Evolutionary conservation across 2,329 filamentous ascomycete genomes (phyloP), one percentile per base, ranked within the genome.

Genomic region (Didymella keratinophila): DNA sequence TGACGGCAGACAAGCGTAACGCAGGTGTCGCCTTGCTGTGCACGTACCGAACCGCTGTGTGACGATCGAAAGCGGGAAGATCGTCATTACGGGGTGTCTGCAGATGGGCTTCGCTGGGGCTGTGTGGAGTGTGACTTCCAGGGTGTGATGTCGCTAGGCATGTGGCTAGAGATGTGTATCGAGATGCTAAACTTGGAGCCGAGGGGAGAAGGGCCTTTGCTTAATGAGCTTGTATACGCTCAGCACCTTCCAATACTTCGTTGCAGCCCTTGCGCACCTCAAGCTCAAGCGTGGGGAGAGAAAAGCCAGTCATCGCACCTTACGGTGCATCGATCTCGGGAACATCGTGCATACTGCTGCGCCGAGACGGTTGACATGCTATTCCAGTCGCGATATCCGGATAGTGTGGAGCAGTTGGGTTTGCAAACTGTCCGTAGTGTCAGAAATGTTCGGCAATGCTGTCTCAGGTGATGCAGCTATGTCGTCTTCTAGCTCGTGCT

Each of bases 401-500:
- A 28, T 48, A 47, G 32, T 58, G 49, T 37, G 50, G 44, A 53
- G 43, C 44, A 58, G 37, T 41, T 45, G 45, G 41, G 45, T 50
- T 28, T 46, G 45, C 39, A 46, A 23, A 39, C 32, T 43, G 45
- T 16, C 56, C 27, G 50, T 54, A 34, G n/a, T 49, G 44, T 53
- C 37, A 53, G 44, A 50, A 37, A 25, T 37, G 20, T 32, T 54
- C 41, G 56, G 50, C n/a, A 54, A 46, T 50, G 50, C 25, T 34
- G 45, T 46, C 45, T 58, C 56, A 54, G 44, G 56, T 50, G 14
- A 45, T 42, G 45, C 50, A 51, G 12, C 30, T 46, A 42, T 46
- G 56, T 50, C 50, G 56, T 50, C 56, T 54, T 54, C 39, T 49
- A 58, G 56, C 56, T 58, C 56, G 56, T 58, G 56, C 56, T 53